Evolutionary conservation across 2,329 filamentous ascomycete genomes (phyloP), one percentile per base, ranked within the genome.

Genomic region (Nigrospora oryzae): DNA sequence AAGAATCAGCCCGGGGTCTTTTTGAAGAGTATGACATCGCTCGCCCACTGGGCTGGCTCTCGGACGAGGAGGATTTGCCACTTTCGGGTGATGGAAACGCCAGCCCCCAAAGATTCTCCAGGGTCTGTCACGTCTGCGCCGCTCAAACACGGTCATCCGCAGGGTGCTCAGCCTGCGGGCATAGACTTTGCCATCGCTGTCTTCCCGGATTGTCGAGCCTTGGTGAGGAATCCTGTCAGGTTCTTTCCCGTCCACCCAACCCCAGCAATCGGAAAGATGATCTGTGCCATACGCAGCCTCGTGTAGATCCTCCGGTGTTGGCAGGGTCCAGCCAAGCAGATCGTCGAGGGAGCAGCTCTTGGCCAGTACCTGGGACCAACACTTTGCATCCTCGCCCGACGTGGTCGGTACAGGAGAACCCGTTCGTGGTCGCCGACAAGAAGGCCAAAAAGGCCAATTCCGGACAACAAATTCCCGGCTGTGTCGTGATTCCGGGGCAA

Each of bases 111-210:
- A 49, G 51, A 46, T 55, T 49, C 37, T 53, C 56, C 36, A 67
- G 64, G 43, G 57, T 69, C 23, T 79, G 75, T 48, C 75, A 78
- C 51, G 58, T 72, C 11, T 80, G 75, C 51, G 68, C 67, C 12
- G 63, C 65, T 38, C 61, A 59, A 36, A 63, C 70, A 34, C 60
- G 54, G 38, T 58, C 62, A 12, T 59, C 62, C 30, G 59, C 59
- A 10, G 63, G 63, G 38, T 79, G 74, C 50, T 54, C 61, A 30
- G 65, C 64, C 36, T 79, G 75, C 50, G 72, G 70, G 1, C 76
- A 79, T 53, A 64, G 62, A 11, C 65, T 74, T 14, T 79, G 75
- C 51, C 49, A 58, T 31, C 69, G 69, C 44, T 79, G 75, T 50
- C 60, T 56, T 10, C 64, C 61, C 37, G 63, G 70, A 42, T 46